phyloP scores from a whole-genome alignment of 768 basidiomycete genomes.

The Strobilomyces confusus region DNA sequence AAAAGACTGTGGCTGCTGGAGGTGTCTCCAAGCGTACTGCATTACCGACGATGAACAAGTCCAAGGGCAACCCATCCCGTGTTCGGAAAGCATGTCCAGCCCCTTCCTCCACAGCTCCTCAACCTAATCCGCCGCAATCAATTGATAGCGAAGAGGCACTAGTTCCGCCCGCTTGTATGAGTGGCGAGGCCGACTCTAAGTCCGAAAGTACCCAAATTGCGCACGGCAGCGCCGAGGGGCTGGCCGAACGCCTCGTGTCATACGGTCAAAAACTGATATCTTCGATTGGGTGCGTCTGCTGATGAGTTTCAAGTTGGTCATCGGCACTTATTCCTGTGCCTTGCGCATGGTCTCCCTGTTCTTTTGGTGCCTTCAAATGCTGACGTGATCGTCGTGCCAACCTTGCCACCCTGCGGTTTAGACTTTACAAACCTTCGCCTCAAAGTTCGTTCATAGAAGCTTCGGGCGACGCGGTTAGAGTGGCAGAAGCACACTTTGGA shows the following conservation, averaged over 20 bases:
- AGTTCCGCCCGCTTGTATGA: conserved; percentile 18
- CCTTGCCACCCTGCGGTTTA: conserved; percentile 22
- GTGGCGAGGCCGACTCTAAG: conserved; percentile 30
- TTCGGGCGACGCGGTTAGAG: conserved; percentile 9
- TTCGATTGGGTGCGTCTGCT: conserved; percentile 43
- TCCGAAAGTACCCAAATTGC: conserved; percentile 16
- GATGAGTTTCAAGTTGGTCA: conserved; percentile 18
- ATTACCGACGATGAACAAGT: conserved; percentile 16
- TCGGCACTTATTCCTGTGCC: conserved; percentile 26
- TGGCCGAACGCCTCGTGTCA: conserved; percentile 47
- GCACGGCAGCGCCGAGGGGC: conserved; percentile 27
- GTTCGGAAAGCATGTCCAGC: conserved; percentile 10
- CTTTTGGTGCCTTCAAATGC: conserved; percentile 17
- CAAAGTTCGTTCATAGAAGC: conserved; percentile 15
- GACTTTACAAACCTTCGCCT: conserved; percentile 27
- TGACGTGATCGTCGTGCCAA: conserved; percentile 26
- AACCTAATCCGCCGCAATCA: conserved; percentile 12
- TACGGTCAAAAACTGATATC: conserved; percentile 45
- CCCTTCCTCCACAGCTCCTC: conserved; percentile 7
- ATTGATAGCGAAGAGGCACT: conserved; percentile 10
- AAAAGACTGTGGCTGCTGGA: conserved; percentile 18
- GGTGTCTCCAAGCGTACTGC: conserved; percentile 17
- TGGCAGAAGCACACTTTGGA: conserved; percentile 2
- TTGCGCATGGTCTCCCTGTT: conserved; percentile 14
- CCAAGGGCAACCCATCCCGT: conserved; percentile 12